A percentile compares a stretch with the other conserved stretches of the same genome.
phyloP scores from a whole-genome alignment of 176 grass and related monocot species.

The Echinochloa phyllopogon region DNA sequence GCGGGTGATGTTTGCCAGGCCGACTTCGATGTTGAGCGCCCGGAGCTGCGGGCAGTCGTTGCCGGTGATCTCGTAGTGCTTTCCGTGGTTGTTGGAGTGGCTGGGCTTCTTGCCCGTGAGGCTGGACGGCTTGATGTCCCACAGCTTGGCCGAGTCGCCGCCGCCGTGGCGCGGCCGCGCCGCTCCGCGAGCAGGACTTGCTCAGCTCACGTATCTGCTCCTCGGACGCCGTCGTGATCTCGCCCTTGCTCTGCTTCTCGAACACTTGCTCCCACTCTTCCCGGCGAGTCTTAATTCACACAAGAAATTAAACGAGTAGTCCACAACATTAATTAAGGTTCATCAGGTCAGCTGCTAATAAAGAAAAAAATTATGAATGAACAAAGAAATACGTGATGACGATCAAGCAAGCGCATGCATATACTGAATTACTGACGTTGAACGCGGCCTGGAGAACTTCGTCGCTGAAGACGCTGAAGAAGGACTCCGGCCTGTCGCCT shows the following conservation, averaged over 20 bases:
- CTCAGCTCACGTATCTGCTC: slow-evolving; percentile 70
- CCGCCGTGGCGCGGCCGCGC: neutral
- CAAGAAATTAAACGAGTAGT: neutral
- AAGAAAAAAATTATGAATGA: neutral
- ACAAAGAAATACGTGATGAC: no score
- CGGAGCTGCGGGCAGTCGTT: slow-evolving; percentile 58
- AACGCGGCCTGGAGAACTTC: slow-evolving; percentile 75
- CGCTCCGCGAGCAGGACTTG: slow-evolving; percentile 39
- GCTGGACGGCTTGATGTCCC: slow-evolving; percentile 60
- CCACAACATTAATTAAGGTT: neutral
- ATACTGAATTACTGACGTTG: slow-evolving; percentile 61
- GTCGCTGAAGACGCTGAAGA: slow-evolving; percentile 70
- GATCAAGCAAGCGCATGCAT: neutral
- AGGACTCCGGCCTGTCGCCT: slow-evolving; percentile 49
- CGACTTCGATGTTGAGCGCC: slow-evolving; percentile 51
- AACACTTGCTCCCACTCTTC: slow-evolving; percentile 62
- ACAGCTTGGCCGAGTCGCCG: neutral
- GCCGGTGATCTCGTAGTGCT: slow-evolving; percentile 47
- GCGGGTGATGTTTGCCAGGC: slow-evolving; percentile 61
- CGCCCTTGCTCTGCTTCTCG: slow-evolving; percentile 46
- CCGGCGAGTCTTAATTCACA: slow-evolving; percentile 43
- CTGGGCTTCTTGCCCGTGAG: slow-evolving; percentile 46
- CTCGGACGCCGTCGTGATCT: slow-evolving; percentile 58
- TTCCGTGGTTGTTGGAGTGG: slow-evolving; percentile 66
- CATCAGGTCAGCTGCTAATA: neutral